Evolutionary conservation across 2,329 filamentous ascomycete species (phyloP), one percentile per base, ranked within the genome.

Genomic region (Tolypocladium endophyticum): DNA sequence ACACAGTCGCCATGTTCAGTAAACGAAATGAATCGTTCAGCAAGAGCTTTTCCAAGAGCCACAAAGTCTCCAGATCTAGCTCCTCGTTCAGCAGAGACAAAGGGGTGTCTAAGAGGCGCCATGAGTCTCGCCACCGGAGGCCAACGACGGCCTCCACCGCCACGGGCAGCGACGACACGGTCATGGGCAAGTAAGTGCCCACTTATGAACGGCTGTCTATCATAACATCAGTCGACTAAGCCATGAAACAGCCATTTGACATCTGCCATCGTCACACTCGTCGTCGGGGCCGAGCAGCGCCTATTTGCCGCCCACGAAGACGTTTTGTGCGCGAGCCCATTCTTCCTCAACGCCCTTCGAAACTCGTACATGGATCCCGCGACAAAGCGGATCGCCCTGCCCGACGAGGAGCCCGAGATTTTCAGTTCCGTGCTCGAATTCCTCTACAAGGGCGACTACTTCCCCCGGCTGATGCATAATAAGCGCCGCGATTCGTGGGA

Each of bases 371-470:
- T 70, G 64, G 73, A 74, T 56, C 63, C 68, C 28, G 59, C 68
- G 5, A 67, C 69, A 70, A 92, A 90, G 75, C 86, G 87, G 59
- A 88, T 96, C 71, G 82, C 87, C 57, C 83, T 96, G 2, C 88
- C 90, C 1, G 86, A 93, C 61, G 92, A 96, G 73, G 87, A 92
- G 66, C 91, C 92, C 25, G 91, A 96, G 72, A 87, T 96, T 68
- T 92, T 97, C 74, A 95, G 90, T 9, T 92, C 88, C 7, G 82
- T 97, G 14, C 85, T 97, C 60, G 92, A 97, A 71, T 96, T 88
- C 67, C 85, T 97, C 60, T 95, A 95, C 82, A 95, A 95, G 76
- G 92, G 92, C 64, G 92, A 96, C 74, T 96, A 96, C 77, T 92
- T 87, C 67, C 92, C 92, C 3, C 87, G 88, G 23, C 81, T 96